Evolutionary conservation across 441 rosid species (phyloP).

Genomic region (Gossypium laxum): DNA sequence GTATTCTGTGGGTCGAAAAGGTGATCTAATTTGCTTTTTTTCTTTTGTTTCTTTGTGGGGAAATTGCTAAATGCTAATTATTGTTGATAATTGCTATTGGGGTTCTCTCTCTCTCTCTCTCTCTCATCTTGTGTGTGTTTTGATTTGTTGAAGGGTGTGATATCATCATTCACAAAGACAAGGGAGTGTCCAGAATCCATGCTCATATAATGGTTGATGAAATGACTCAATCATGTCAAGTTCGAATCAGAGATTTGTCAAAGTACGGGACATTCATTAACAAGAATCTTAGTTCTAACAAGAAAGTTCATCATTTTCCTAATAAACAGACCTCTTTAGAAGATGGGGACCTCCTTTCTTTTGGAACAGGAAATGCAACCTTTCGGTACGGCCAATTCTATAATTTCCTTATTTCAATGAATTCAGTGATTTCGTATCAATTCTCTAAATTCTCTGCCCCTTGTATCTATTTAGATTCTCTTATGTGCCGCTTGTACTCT

Average conservation of each 20-base stretch:
- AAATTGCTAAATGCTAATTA: not conserved
- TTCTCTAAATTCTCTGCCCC: slow-evolving; percentile 1
- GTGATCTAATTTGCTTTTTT: slow-evolving; percentile 19
- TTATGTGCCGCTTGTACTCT: slow-evolving; percentile 47
- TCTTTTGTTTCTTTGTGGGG: not conserved
- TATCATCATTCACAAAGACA: slow-evolving; percentile 62
- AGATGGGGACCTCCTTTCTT: slow-evolving; percentile 62
- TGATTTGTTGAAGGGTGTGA: slow-evolving; percentile 54
- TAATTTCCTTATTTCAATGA: not conserved
- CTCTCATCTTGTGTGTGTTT: not conserved
- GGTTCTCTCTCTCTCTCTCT: too few relatives aligned
- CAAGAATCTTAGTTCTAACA: slow-evolving; percentile 30
- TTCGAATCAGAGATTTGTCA: slow-evolving; percentile 63
- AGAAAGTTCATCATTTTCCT: slow-evolving; percentile 58
- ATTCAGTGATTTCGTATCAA: not conserved
- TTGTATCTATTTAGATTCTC: slow-evolving; percentile 46
- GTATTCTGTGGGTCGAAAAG: slow-evolving; percentile 78
- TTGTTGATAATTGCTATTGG: not conserved
- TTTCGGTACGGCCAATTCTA: slow-evolving; percentile 42
- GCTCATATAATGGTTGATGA: slow-evolving; percentile 59
- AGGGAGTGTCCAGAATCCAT: slow-evolving; percentile 80
- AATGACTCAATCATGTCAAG: slow-evolving; percentile 30
- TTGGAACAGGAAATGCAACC: slow-evolving; percentile 76
- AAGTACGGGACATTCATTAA: slow-evolving; percentile 77
- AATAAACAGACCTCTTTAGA: slow-evolving; percentile 45